Conservation (phyloP, 768 basidiomycete genomes). For the Lactifluus piperatus region DNA sequence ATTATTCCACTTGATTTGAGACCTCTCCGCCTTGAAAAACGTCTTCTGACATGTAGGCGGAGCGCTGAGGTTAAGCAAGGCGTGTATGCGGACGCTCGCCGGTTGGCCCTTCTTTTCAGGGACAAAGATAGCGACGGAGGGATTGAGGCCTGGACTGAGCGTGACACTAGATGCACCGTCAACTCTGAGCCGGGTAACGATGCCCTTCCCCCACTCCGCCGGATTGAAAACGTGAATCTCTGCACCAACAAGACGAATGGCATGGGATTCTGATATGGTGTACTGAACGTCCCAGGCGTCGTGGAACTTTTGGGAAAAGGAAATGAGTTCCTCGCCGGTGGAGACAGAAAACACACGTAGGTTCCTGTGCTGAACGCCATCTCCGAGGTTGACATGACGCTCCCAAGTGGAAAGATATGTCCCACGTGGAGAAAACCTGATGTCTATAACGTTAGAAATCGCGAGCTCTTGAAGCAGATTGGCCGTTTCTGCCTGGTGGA, state of each 20-base stretch:
- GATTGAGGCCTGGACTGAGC: slow-evolving; percentile 78
- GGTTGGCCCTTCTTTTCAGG: slow-evolving; percentile 96
- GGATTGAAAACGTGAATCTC: slow-evolving; percentile 84
- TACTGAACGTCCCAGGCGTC: slow-evolving; percentile 91
- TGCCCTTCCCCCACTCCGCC: slow-evolving; percentile 68
- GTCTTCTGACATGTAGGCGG: slow-evolving; percentile 81
- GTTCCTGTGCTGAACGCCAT: slow-evolving; percentile 89
- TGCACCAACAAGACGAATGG: slow-evolving; percentile 65
- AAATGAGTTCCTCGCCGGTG: slow-evolving; percentile 77
- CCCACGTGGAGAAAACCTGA: slow-evolving; percentile 89
- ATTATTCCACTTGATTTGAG: slow-evolving; percentile 93
- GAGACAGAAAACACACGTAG: slow-evolving; percentile 82
- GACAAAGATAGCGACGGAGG: slow-evolving; percentile 85
- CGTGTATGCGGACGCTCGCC: slow-evolving; percentile 78
- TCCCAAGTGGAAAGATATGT: slow-evolving; percentile 96
- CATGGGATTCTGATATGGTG: slow-evolving; percentile 83
- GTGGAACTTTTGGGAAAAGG: slow-evolving; percentile 84
- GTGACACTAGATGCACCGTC: slow-evolving; percentile 74
- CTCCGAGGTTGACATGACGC: slow-evolving; percentile 85
- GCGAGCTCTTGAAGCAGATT: slow-evolving; percentile 67
- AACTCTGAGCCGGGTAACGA: slow-evolving; percentile 73
- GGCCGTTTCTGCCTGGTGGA: slow-evolving; percentile 67
- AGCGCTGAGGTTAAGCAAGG: slow-evolving; percentile 49
- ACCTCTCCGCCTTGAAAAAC: slow-evolving; percentile 93
- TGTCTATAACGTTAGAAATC: slow-evolving; percentile 68